Base-by-base conservation (phyloP, 768 basidiomycete species). In the Termitomyces sp. region DNA sequence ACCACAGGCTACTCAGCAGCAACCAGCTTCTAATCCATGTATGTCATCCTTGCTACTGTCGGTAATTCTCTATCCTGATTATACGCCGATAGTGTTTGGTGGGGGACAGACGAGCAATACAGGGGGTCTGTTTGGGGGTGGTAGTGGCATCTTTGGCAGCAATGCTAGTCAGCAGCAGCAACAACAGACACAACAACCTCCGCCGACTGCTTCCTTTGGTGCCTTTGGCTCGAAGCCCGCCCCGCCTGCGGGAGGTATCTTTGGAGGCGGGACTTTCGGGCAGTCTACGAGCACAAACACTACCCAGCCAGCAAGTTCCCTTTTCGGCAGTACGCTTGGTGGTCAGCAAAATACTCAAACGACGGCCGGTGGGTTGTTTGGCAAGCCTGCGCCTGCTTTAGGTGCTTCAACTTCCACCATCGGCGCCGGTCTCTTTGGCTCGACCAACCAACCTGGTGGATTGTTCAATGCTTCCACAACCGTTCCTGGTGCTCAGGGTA, bases 291-390 rank as follows among this genome's bases (percentile, higher is more conserved):
- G 60, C 41, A 69, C 59, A 12, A 55, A 65, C 72, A 53, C 22
- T 22, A 31, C 55, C 53, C 57, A 74, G 62, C 64, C 73, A 61
- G 47, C 70, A 63, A 67, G 67, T 31, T 18, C 57, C 29, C 64
- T 86, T 14, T 88, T 88, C 58, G 85, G 85, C 12, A 76, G 71
- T 55, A 67, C 77, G 7, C 68, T 83, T 22, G 78, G 78, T 16
- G 78, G 78, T 16, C 81, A 85, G 65, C 67, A 68, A 27, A 67
- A 59, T 24, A 73, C 66, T 49, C 70, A 72, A 46, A 67, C 78
- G 2, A 61, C 71, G 12, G 80, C 85, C 43, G 79, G 80, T 13
- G 70, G 74, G 10, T 54, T 89, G 22, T 86, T 86, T 60, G 76
- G 77, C 24, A 74, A 71, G 13, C 70, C 75, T 34, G 79, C 80